phyloP scores from a whole-genome alignment of 495 filamentous ascomycete genomes.

The Talaromyces nanjingensis region DNA sequence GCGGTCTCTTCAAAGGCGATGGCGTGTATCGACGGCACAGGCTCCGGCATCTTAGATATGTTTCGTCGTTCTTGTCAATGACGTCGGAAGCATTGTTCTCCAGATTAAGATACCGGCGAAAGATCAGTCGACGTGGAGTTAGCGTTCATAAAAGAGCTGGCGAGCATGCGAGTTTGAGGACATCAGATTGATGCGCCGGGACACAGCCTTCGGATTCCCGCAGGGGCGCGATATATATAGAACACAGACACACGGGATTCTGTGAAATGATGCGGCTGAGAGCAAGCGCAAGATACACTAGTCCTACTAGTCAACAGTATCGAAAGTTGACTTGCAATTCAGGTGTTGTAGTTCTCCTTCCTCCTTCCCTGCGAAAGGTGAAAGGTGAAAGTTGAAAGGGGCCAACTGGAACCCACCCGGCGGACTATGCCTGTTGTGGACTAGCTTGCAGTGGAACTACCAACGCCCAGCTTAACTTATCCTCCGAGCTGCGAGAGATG shows the following conservation, averaged over 20 bases:
- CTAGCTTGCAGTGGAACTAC: neutral
- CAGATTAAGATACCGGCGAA: neutral
- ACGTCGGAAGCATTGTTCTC: neutral
- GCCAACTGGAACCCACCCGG: neutral
- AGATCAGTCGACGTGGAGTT: neutral
- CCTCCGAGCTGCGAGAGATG: neutral
- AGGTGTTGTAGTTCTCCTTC: no score
- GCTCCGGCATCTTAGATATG: slow-evolving; percentile 7
- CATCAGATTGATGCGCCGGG: neutral
- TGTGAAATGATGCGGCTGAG: neutral
- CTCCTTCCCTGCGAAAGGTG: neutral
- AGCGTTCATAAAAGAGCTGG: neutral
- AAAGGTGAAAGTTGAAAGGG: neutral
- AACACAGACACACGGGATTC: neutral
- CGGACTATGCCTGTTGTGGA: neutral
- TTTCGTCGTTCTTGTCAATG: neutral
- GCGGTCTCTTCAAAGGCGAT: slow-evolving; percentile 22
- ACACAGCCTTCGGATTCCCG: neutral
- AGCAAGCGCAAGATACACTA: neutral
- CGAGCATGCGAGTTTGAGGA: neutral
- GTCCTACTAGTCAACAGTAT: neutral
- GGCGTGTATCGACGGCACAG: neutral
- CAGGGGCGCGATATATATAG: neutral
- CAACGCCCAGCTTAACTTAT: neutral
- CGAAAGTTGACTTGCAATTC: neutral